Conservation (phyloP, 1,284 basidiomycete genomes). For the Puccinia triticina region DNA sequence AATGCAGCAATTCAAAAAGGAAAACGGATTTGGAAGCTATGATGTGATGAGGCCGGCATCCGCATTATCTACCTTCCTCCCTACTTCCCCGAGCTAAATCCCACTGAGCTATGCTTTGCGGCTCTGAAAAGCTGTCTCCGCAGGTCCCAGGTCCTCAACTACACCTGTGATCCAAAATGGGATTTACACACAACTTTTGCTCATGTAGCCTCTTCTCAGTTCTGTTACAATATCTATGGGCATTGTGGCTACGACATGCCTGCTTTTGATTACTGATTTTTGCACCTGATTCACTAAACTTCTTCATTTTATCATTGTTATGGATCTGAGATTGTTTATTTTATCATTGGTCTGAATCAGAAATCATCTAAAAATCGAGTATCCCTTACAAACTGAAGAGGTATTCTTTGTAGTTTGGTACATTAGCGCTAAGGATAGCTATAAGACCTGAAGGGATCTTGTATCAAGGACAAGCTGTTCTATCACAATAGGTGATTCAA, state of each 20-base stretch:
- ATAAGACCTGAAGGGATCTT: neutral
- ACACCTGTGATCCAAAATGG: neutral
- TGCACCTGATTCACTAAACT: too few species aligned
- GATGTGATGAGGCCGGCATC: neutral
- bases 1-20: neutral
- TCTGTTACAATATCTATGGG: neutral
- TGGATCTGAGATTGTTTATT: too few species aligned
- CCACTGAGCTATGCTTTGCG: neutral
- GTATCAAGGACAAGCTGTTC: neutral
- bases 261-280: neutral
- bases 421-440: neutral
- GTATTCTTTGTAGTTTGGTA: neutral
- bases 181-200: neutral
- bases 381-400: too few species aligned
- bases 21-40: neutral
- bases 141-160: neutral
- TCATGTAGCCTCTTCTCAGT: neutral
- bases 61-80: neutral
- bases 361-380: too few species aligned
- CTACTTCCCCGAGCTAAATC: conserved; percentile 7
- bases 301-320: too few species aligned
- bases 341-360: too few species aligned
- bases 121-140: neutral
- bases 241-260: conserved; percentile 12
- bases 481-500: neutral